phyloP scores from a whole-genome alignment of 305 asterid genomes.

The Fraxinus baroniana region DNA sequence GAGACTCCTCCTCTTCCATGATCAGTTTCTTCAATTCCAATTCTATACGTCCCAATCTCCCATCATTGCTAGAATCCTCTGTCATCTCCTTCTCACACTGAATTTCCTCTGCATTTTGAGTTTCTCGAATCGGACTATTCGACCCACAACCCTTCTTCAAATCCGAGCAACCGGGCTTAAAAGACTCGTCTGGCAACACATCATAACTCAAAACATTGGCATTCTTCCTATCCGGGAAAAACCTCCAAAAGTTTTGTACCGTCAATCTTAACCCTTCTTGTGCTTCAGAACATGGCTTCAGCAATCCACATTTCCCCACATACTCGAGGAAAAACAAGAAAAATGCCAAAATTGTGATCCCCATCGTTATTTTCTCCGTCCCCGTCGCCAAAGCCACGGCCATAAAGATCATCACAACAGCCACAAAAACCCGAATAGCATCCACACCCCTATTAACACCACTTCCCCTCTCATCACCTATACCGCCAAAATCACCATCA shows the following conservation, averaged over 20 bases:
- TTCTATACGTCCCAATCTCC: conserved; percentile 20
- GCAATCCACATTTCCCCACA: conserved; percentile 28
- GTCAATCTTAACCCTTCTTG: conserved; percentile 21
- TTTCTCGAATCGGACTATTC: conserved; percentile 23
- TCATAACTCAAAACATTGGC: not conserved
- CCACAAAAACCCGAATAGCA: conserved; percentile 33
- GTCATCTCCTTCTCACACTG: conserved; percentile 24
- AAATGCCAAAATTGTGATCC: conserved; percentile 65
- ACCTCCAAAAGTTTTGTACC: conserved; percentile 3
- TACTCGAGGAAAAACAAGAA: conserved; percentile 53
- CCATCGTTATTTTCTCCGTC: conserved; percentile 51
- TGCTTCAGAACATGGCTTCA: conserved; percentile 20
- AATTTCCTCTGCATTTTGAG: conserved; percentile 34
- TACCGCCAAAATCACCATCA: not conserved
- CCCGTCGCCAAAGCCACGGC: conserved; percentile 59
- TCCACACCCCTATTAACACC: conserved; percentile 10
- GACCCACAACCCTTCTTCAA: not conserved
- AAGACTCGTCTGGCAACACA: not conserved
- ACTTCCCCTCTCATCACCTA: conserved; percentile 6
- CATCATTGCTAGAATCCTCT: conserved; percentile 15
- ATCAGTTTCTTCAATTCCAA: conserved; percentile 17
- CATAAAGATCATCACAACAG: conserved; percentile 40
- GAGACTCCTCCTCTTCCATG: conserved; percentile 23
- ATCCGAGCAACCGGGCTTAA: conserved; percentile 2
- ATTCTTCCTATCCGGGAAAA: conserved; percentile 19